A percentile compares a stretch with the other conserved stretches of the same genome.
phyloP scores from a whole-genome alignment of 78 protist genomes.

The Speleostelium caveatum region DNA sequence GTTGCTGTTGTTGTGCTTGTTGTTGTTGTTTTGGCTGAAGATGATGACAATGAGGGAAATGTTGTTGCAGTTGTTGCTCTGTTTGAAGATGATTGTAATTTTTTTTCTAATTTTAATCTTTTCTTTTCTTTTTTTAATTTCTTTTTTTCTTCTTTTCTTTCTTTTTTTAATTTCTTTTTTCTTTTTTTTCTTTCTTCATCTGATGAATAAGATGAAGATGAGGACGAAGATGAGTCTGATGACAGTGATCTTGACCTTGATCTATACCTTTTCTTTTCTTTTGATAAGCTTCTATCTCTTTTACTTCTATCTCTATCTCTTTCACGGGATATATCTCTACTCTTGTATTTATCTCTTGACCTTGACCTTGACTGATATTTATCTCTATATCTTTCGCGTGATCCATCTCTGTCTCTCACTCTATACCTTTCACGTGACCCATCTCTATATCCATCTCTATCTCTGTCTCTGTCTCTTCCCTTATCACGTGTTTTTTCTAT shows the following conservation, averaged over 20 bases:
- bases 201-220: not conserved
- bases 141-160: not conserved
- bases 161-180: constrained; percentile 12
- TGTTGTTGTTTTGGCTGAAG: not conserved
- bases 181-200: not conserved
- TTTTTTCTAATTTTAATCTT: constrained; percentile 7
- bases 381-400: not conserved
- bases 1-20: not conserved
- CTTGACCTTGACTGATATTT: too few species aligned
- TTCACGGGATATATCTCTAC: not conserved
- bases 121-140: constrained; percentile 20
- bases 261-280: not conserved
- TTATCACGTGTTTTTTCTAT: not conserved
- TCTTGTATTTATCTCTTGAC: not conserved
- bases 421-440: not conserved
- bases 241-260: constrained; percentile 4
- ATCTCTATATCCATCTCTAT: not conserved
- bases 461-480: not conserved
- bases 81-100: not conserved
- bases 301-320: constrained; percentile 11
- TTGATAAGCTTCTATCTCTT: constrained; percentile 9
- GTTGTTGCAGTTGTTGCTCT: constrained; percentile 1
- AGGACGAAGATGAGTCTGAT: not conserved
- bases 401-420: not conserved
- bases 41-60: not conserved